These are phyloP conservation scores for Colletotrichum tropicicola DNA, from an alignment of 2,329 filamentous ascomycete species.

Conservation along the genomic window DNA sequence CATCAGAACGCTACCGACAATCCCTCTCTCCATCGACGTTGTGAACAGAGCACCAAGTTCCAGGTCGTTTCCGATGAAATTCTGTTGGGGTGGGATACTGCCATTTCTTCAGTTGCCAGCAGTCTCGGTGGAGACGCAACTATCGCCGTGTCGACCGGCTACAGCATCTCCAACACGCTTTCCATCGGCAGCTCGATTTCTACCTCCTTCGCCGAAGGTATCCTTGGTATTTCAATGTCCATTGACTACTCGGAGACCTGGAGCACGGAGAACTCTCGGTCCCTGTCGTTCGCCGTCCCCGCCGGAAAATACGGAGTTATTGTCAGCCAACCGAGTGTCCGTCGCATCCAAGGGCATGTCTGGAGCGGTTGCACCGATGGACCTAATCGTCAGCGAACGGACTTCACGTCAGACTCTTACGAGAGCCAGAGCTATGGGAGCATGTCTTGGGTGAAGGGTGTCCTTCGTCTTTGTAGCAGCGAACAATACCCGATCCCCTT, in stretches of 20 bases:
- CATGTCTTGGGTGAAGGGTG: constrained; percentile 48
- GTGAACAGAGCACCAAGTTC: constrained; percentile 33
- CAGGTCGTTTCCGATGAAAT: constrained; percentile 33
- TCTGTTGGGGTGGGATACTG: constrained; percentile 48
- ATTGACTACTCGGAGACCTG: constrained; percentile 31
- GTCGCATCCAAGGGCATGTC: constrained; percentile 40
- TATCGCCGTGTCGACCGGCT: constrained; percentile 41
- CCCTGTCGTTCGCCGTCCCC: constrained; percentile 41
- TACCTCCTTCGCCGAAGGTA: constrained; percentile 36
- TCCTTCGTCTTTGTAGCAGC: constrained; percentile 44
- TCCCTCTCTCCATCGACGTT: constrained; percentile 7
- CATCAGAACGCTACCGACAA: not conserved
- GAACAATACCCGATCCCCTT: constrained; percentile 43
- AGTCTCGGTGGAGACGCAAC: constrained; percentile 37
- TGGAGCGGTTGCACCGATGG: constrained; percentile 43
- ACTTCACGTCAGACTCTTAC: constrained; percentile 44
- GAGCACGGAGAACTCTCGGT: constrained; percentile 41
- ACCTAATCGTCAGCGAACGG: constrained; percentile 24
- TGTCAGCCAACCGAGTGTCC: constrained; percentile 44
- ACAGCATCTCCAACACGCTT: constrained; percentile 42
- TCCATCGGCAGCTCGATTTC: constrained; percentile 33
- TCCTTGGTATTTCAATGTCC: constrained; percentile 29
- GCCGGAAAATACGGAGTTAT: constrained; percentile 45
- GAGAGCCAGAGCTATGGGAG: constrained; percentile 37
- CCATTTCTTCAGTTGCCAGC: constrained; percentile 44